Base-by-base conservation (phyloP, 2,329 filamentous ascomycete genomes). In the Aspergillus candidus region DNA sequence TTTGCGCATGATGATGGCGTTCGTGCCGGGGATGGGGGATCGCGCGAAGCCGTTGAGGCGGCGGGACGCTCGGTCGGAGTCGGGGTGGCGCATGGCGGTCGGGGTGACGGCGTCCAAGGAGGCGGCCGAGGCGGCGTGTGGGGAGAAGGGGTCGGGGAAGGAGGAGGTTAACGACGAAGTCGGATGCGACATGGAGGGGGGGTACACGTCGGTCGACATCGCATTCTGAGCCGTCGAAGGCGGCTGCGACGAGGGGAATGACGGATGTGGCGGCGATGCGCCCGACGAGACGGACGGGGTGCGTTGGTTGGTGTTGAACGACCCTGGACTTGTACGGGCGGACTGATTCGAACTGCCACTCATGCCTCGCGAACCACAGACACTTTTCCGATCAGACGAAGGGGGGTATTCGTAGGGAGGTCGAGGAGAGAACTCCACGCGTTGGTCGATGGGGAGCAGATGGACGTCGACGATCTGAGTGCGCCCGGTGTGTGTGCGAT, bases 1-100 rank as follows among this genome's bases (percentile, higher is more conserved):
- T 53, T 75, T 78, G 56, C 78, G 78, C 66, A 84, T 71, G 43
- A 79, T 62, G 48, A 84, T 71, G 36, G 69, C 65, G 36, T 67
- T 62, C 40, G 59, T 61, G 14, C 56, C 61, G 35, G 61, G 54
- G 40, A 54, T 58, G 35, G 45, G 51, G n/a, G 53, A 48, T 41
- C 59, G 58, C 40, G 55, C 54, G 34, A 66, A 59, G 51, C 62
- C 61, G 48, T 65, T 67, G 35, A 68, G 56, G 48, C 57, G 52
- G 50, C 63, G 63, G 44, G 60, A 53, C 42, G 61, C 58, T 40
- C 61, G 57, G 50, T 68, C 65, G 44, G 61, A 51, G 13, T 67
- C 63, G 32, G 51, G 52, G 33, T 63, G 54, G 52, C 60, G 63
- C 61, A 66, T 68, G 50, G 56, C 57, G 55, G 49, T 53, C 32